Conservation (phyloP, 1,284 basidiomycete species). For the Xerocomus amazonicus region DNA sequence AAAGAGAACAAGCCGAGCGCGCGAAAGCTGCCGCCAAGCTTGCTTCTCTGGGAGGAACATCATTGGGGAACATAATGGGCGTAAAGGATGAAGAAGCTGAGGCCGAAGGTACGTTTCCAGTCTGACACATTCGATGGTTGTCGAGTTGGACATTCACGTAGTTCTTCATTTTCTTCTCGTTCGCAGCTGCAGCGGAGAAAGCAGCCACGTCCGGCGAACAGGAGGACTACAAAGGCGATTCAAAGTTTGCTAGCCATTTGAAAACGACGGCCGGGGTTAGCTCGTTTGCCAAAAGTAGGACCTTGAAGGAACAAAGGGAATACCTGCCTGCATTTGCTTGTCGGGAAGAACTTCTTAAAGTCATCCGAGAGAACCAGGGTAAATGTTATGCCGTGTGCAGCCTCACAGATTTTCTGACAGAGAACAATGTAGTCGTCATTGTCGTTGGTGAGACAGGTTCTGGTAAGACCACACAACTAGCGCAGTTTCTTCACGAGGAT, state of each 20-base stretch:
- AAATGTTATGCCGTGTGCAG: background rate
- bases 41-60: conserved; percentile 88
- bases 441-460: conserved; percentile 97
- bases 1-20: conserved; percentile 92
- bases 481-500: conserved; percentile 93
- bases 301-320: conserved; percentile 93
- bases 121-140: conserved; percentile 21
- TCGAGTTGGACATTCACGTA: conserved; percentile 76
- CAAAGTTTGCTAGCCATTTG: conserved; percentile 92
- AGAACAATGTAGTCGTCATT: conserved; percentile 62
- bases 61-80: conserved; percentile 95
- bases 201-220: conserved; percentile 59
- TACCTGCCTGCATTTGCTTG: conserved; percentile 98
- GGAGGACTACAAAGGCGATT: conserved; percentile 87
- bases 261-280: conserved; percentile 78
- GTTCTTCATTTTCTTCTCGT: conserved; percentile 34
- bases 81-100: conserved; percentile 93
- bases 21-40: conserved; percentile 95
- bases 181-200: conserved; percentile 60
- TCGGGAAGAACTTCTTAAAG: conserved; percentile 87
- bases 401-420: background rate
- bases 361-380: conserved; percentile 96
- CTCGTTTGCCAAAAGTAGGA: conserved; percentile 78
- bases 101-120: conserved; percentile 64
- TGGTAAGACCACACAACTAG: conserved; percentile 91